Base-by-base conservation (phyloP, 2,329 filamentous ascomycete genomes). In the Venturiaceae sp. region DNA sequence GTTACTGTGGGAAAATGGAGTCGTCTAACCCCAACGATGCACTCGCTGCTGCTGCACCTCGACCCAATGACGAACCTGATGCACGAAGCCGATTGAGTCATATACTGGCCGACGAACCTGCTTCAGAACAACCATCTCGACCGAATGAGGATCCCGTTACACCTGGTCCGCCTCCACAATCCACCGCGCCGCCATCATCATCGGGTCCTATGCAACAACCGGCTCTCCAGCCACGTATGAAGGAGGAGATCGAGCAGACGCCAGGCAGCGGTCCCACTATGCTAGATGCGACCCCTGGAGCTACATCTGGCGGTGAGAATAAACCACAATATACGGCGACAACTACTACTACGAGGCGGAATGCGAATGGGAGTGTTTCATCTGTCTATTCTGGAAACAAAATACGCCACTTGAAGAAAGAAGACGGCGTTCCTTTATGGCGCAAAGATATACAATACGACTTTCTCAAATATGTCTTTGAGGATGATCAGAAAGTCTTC, bases 401-500 rank as follows among this genome's bases (percentile, higher is more conserved):
- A 75, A 90, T 95, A 60, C 77, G 87, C 57, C 89, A 94, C 70
- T 74, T 95, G 56, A 95, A 95, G 74, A 94, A 94, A 72, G 88
- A 92, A 62, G 90, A 95, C 67, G 90, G 90, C 67, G 88, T 92
- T 64, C 90, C 90, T 53, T 79, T 95, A 3, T 95, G 90, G 90
- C 80, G 90, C 66, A 85, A 84, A 69, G 90, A 95, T 72, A 95
- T 95, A 61, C 90, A 95, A 72, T 92, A 87, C 72, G 90, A 94
- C 72, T 94, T 95, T 66, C 79, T 95, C 64, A 84, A 83, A 64
- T 81, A 84, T 54, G 85, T 95, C 62, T 94, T 95, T 69, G 86
- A 92, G 68, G 82, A 94, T 67, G 80, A 87, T 60, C 79, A 77
- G 56, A 77, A 76, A 62, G 91, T 91, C 68, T 99, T 99, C 71